A percentile compares a stretch with the other conserved stretches of the same genome.
Conservation (phyloP, 108 stramenopile genomes). For the Cyclotella cryptica region DNA sequence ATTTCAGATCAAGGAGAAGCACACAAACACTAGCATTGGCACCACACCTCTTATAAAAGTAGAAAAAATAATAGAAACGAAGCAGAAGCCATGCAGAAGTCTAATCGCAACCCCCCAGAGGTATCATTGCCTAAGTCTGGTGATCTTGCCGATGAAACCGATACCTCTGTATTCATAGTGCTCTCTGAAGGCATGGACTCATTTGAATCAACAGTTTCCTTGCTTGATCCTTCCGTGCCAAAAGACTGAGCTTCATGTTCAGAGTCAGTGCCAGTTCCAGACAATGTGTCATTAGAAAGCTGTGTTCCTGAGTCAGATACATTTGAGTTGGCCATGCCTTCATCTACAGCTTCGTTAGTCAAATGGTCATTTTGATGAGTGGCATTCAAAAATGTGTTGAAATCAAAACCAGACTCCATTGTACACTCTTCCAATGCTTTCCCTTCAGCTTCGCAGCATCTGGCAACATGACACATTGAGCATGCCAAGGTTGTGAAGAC, state of each 20-base stretch:
- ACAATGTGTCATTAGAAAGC: background rate
- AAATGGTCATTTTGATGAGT: background rate
- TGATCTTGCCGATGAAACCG: too few species aligned
- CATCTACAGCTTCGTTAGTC: background rate
- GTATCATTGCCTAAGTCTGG: too few species aligned
- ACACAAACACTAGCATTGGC: too few species aligned
- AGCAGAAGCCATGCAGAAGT: too few species aligned
- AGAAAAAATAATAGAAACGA: too few species aligned
- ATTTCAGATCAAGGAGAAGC: too few species aligned
- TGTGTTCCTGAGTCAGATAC: background rate
- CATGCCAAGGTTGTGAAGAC: background rate
- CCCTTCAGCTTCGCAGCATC: background rate
- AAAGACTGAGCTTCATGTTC: background rate
- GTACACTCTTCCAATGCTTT: background rate
- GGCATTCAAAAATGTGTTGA: background rate
- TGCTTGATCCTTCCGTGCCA: background rate
- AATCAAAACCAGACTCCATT: constrained; percentile 2
- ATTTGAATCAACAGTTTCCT: background rate
- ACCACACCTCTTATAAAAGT: too few species aligned
- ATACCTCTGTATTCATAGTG: too few species aligned
- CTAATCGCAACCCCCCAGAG: too few species aligned
- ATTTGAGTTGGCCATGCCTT: background rate
- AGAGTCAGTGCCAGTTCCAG: background rate
- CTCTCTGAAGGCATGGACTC: background rate
- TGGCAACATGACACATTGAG: background rate